Evolutionary conservation across 208 protist genomes (phyloP).

Genomic region (Leishmania lainsoni): DNA sequence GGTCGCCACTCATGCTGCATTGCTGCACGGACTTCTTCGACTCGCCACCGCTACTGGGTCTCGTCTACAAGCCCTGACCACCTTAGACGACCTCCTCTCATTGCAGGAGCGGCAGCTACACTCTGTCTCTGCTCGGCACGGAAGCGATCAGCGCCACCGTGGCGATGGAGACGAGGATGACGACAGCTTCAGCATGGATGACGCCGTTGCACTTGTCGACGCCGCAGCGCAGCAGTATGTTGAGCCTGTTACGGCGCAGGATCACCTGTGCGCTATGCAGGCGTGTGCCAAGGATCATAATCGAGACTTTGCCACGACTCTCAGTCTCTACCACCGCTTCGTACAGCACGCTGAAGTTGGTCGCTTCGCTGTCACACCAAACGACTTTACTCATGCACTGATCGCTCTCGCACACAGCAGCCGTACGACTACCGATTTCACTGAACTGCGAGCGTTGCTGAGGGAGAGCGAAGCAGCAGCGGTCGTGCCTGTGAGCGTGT

Average conservation of each 20-base stretch:
- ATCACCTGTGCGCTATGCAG: slow-evolving; percentile 74
- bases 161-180: slow-evolving; percentile 14
- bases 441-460: slow-evolving; percentile 60
- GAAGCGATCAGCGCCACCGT: background rate
- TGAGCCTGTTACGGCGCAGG: slow-evolving; percentile 47
- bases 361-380: slow-evolving; percentile 34
- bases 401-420: slow-evolving; percentile 54
- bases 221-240: slow-evolving; percentile 42
- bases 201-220: slow-evolving; percentile 62
- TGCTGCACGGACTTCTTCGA: slow-evolving; percentile 48
- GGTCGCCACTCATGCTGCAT: slow-evolving; percentile 40
- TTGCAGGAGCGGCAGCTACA: slow-evolving; percentile 39
- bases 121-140: background rate
- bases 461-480: slow-evolving; percentile 49
- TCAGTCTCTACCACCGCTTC: slow-evolving; percentile 75
- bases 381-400: slow-evolving; percentile 48
- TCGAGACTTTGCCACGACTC: slow-evolving; percentile 63
- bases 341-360: slow-evolving; percentile 52
- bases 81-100: slow-evolving; percentile 56
- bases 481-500: slow-evolving; percentile 69
- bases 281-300: slow-evolving; percentile 49
- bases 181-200: slow-evolving; percentile 57
- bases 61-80: slow-evolving; percentile 43
- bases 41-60: slow-evolving; percentile 36
- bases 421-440: slow-evolving; percentile 58